Evolutionary conservation across 306 rosid genomes (phyloP).

Genomic region (Malus sylvestris): DNA sequence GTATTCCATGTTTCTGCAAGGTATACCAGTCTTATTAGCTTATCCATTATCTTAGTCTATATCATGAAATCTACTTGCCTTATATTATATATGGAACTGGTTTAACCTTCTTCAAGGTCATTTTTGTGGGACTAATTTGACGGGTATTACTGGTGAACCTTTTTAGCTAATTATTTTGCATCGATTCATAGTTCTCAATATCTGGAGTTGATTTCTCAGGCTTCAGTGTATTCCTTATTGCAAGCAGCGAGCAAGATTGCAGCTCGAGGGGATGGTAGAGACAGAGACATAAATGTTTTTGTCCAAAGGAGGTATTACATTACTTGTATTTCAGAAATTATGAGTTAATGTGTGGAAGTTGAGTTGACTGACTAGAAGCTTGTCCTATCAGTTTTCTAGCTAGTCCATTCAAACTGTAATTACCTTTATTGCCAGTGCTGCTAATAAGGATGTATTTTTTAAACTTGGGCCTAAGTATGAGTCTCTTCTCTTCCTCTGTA

Average conservation of each 20-base stretch:
- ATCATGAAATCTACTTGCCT: not conserved
- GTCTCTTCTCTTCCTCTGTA: not conserved
- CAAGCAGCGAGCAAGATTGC: conserved; percentile 88
- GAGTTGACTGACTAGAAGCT: not conserved
- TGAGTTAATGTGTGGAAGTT: conserved; percentile 11
- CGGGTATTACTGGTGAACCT: not conserved
- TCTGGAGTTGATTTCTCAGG: conserved; percentile 48
- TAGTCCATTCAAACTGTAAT: not conserved
- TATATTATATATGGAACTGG: not conserved
- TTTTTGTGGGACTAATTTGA: not conserved
- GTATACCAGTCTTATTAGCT: not conserved
- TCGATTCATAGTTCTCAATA: not conserved
- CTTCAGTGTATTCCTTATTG: conserved; percentile 77
- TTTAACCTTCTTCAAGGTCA: not conserved
- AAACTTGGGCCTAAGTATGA: not conserved
- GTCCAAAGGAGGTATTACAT: conserved; percentile 75
- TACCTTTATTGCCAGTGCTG: not conserved
- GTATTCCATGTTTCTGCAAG: not conserved
- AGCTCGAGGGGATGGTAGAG: conserved; percentile 59
- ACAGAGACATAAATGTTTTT: conserved; percentile 60
- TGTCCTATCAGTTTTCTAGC: not conserved
- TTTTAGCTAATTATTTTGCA: not conserved
- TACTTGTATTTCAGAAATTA: conserved; percentile 12
- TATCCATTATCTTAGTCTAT: not conserved
- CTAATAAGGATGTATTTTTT: not conserved